Evolutionary conservation across 345 rosid species (phyloP), one percentile per base, ranked within the genome.

Genomic region (Microcos paniculata): DNA sequence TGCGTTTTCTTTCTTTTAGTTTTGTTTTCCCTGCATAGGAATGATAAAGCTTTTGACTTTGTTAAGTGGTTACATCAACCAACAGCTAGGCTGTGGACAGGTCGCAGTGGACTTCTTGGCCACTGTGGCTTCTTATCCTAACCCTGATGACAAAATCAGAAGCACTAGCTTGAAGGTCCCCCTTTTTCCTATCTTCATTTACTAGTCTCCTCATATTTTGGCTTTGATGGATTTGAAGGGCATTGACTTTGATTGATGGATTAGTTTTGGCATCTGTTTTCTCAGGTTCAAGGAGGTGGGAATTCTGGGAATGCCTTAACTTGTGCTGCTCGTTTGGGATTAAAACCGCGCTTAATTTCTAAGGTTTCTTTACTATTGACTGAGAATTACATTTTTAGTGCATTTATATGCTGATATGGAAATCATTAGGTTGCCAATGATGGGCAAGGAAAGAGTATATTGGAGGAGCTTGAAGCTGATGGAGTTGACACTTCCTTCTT

Each of bases 71-170:
- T n/a, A n/a, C n/a, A n/a, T 33, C 45, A 28, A 4, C 55, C 40
- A 64, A 73, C 91, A 94, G 97, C 81, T 94, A 51, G 97, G 97
- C 10, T 87, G 90, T 48, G 96, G 97, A 55, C 84, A 77, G 13
- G 80, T 78, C 45, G 42, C 74, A 23, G 83, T 94, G 16, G 98
- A 91, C 86, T 90, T 88, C 79, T 75, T 92, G 80, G 98, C 98
- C 3, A 81, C 91, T 0, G 96, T 94, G 43, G 87, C 89, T 76
- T 77, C 91, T 77, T 92, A 78, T 80, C 97, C 97, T 57, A 85
- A 89, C 31, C 97, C 97, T 4, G 97, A 94, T 24, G 97, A 94
- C 48, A 94, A 94, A 87, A 92, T 92, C 84, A 83, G 97, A 80
- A 87, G 88, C 86, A 92, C 91, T 23, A 89, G 92, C 83, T 81